Conservation (phyloP, 2,329 filamentous ascomycete genomes). For the Pezicula carpinea region DNA sequence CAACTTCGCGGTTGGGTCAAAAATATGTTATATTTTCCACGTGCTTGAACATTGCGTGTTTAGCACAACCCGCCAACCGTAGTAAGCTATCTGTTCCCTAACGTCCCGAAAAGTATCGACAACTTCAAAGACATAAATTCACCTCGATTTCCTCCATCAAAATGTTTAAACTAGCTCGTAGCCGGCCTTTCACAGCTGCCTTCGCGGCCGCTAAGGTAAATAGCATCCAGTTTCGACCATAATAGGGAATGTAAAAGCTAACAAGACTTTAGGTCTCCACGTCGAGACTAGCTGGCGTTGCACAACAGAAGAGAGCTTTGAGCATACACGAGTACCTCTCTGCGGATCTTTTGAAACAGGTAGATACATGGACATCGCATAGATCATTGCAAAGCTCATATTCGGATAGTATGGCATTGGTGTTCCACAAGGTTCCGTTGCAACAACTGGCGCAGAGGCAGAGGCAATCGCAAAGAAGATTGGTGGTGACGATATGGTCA, state of each 20-base stretch:
- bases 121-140: slow-evolving; percentile 1
- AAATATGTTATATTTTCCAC: slow-evolving; percentile 10
- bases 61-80: slow-evolving; percentile 9
- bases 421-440: slow-evolving; percentile 85
- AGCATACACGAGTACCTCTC: slow-evolving; percentile 99
- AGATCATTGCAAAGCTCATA: slow-evolving; percentile 22
- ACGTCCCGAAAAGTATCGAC: slow-evolving; percentile 12
- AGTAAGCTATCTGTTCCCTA: slow-evolving; percentile 11
- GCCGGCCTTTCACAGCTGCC: slow-evolving; percentile 74
- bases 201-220: slow-evolving; percentile 73
- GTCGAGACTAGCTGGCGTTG: slow-evolving; percentile 57
- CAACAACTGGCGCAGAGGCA: slow-evolving; percentile 78
- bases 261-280: slow-evolving; percentile 37
- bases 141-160: slow-evolving; percentile 30
- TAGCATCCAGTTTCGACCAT: slow-evolving; percentile 20
- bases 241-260: slow-evolving; percentile 17
- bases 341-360: slow-evolving; percentile 78
- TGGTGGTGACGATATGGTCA: slow-evolving; percentile 94
- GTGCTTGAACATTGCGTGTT: slow-evolving; percentile 10
- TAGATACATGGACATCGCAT: slow-evolving; percentile 29
- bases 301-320: slow-evolving; percentile 79
- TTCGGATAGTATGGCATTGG: slow-evolving; percentile 81
- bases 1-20: background rate
- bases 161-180: slow-evolving; percentile 89
- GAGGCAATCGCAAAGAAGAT: slow-evolving; percentile 88